Evolutionary conservation across 352 stramenopile species (phyloP).

Genomic region (Phytophthora macrochlamydospora): DNA sequence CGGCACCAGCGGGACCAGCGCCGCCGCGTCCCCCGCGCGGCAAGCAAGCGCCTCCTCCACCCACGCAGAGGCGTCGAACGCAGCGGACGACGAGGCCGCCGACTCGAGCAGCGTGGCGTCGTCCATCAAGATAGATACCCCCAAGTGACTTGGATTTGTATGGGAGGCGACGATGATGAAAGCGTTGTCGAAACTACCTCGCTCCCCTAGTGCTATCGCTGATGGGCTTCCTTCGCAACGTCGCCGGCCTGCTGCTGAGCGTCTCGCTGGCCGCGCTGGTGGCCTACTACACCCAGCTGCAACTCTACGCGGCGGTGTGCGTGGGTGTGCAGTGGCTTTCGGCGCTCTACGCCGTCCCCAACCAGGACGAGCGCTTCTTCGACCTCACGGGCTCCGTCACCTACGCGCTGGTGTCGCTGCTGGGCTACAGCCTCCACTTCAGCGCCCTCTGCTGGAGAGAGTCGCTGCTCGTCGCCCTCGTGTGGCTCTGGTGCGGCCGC

Average conservation of each 20-base stretch:
- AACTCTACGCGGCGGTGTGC: constrained; percentile 49
- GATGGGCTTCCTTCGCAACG: constrained; percentile 49
- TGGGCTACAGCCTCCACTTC: constrained; percentile 33
- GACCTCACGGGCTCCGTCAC: constrained; percentile 77
- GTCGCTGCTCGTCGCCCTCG: constrained; percentile 60
- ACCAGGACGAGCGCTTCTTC: constrained; percentile 74
- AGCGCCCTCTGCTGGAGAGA: constrained; percentile 50
- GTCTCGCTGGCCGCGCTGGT: constrained; percentile 46
- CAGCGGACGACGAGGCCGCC: constrained; percentile 43
- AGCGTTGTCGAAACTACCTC: neutral
- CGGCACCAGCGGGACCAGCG: constrained; percentile 50
- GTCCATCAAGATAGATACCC: constrained; percentile 7
- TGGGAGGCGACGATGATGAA: neutral
- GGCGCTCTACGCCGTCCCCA: constrained; percentile 61
- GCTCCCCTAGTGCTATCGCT: too few relatives aligned
- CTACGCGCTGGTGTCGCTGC: constrained; percentile 57
- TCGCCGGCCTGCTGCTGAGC: constrained; percentile 43
- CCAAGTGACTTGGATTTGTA: neutral
- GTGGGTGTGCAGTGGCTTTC: constrained; percentile 67
- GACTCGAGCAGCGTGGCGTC: constrained; percentile 46
- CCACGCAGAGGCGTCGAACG: constrained; percentile 77
- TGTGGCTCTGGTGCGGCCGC: constrained; percentile 68
- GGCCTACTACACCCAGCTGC: constrained; percentile 40
- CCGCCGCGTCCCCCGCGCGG: constrained; percentile 24
- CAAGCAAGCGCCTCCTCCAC: constrained; percentile 67